Conservation (phyloP, 768 basidiomycete genomes). For the Suillus discolor region DNA sequence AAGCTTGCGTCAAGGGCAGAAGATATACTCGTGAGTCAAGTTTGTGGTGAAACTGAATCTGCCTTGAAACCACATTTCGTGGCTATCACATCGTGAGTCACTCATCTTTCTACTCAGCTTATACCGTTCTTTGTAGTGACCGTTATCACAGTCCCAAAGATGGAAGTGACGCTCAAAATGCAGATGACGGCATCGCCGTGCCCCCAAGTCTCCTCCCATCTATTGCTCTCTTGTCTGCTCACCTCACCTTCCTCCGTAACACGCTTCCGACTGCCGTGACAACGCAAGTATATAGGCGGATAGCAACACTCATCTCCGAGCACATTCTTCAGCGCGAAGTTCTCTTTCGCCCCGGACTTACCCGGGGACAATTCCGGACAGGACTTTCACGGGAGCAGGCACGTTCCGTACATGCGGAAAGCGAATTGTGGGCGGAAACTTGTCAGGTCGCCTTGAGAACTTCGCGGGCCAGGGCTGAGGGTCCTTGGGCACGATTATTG, state of each 20-base stretch:
- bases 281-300: constrained; percentile 72
- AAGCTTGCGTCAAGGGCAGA: constrained; percentile 71
- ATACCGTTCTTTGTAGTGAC: background rate
- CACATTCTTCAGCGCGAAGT: constrained; percentile 86
- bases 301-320: constrained; percentile 68
- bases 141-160: background rate
- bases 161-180: background rate
- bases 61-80: constrained; percentile 74
- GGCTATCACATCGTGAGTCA: constrained; percentile 46
- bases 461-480: constrained; percentile 57
- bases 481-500: constrained; percentile 75
- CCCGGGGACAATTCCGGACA: constrained; percentile 30
- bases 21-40: constrained; percentile 83
- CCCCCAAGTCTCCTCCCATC: constrained; percentile 75
- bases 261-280: constrained; percentile 61
- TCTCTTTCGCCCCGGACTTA: constrained; percentile 73
- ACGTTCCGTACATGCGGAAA: constrained; percentile 65
- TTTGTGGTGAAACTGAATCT: constrained; percentile 79
- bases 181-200: constrained; percentile 48
- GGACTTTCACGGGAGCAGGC: constrained; percentile 48
- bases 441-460: constrained; percentile 59
- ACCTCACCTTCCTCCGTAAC: constrained; percentile 66
- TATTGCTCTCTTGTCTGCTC: constrained; percentile 78
- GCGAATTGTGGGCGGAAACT: constrained; percentile 82
- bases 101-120: background rate